phyloP scores from a whole-genome alignment of 169 alveolate species.

The Eimeria maxima region DNA sequence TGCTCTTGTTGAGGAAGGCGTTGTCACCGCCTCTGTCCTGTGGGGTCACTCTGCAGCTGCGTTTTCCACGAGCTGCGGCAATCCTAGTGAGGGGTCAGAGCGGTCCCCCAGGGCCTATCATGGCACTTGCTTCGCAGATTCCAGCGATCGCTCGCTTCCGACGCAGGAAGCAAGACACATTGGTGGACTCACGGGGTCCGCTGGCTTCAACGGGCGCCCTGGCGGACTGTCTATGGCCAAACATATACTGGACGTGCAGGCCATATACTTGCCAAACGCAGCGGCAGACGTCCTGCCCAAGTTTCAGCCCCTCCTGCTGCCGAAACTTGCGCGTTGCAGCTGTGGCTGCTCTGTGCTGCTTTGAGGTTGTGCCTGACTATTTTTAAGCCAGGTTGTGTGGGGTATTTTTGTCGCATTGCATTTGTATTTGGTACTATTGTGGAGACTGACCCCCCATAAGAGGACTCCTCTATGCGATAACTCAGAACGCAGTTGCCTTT shows the following conservation, averaged over 20 bases:
- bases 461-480: not conserved
- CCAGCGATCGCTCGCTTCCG: not conserved
- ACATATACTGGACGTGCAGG: slow-evolving; percentile 26
- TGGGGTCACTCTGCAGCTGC: slow-evolving; percentile 50
- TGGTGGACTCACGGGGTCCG: not conserved
- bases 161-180: not conserved
- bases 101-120: not conserved
- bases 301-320: slow-evolving; percentile 71
- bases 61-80: not conserved
- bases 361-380: not conserved
- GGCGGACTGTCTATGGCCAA: slow-evolving; percentile 7
- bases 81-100: not conserved
- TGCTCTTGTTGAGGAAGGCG: slow-evolving; percentile 45
- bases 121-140: not conserved
- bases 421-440: not conserved
- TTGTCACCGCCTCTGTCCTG: slow-evolving; percentile 42
- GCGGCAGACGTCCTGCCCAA: slow-evolving; percentile 72
- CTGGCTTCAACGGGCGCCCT: not conserved
- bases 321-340: slow-evolving; percentile 39
- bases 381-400: not conserved
- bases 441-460: not conserved
- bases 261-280: slow-evolving; percentile 66
- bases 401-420: not conserved
- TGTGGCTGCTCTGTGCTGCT: slow-evolving; percentile 71
- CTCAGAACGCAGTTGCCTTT: not conserved